Conservation (phyloP, 2,329 filamentous ascomycete species). For the Fusarium illudens region DNA sequence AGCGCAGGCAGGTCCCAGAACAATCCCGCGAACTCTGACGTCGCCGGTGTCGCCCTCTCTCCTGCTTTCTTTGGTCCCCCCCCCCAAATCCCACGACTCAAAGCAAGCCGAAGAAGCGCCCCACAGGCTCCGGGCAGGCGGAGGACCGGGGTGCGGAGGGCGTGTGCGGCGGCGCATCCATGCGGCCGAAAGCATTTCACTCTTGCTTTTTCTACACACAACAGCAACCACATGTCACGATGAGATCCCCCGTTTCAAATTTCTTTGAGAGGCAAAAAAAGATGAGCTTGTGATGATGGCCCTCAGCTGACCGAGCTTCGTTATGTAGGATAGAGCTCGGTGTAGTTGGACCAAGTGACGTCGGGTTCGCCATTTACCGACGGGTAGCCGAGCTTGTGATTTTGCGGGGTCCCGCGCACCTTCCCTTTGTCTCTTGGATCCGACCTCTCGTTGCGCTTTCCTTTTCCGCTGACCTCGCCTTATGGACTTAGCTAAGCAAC, state of each 20-base stretch:
- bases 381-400: conserved; percentile 65
- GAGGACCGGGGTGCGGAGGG: conserved; percentile 36
- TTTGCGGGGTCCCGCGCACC: conserved; percentile 56
- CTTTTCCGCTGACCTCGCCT: conserved; percentile 7
- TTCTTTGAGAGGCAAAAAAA: not conserved
- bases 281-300: not conserved
- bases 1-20: not conserved
- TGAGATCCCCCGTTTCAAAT: no score
- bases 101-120: conserved; percentile 8
- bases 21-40: conserved; percentile 23
- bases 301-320: not conserved
- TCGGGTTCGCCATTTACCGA: conserved; percentile 53
- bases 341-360: conserved; percentile 35
- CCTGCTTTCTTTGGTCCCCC: not conserved
- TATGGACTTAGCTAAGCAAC: conserved; percentile 13
- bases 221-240: not conserved
- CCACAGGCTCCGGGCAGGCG: conserved; percentile 41
- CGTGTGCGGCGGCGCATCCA: conserved; percentile 25
- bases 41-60: conserved; percentile 10
- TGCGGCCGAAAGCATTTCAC: conserved; percentile 31
- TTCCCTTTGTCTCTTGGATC: not conserved
- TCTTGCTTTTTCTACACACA: no score
- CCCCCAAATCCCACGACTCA: not conserved
- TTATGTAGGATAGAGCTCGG: conserved; percentile 6
- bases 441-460: not conserved